Evolutionary conservation across 108 stramenopile genomes (phyloP).

Genomic region (Seminavis robusta): DNA sequence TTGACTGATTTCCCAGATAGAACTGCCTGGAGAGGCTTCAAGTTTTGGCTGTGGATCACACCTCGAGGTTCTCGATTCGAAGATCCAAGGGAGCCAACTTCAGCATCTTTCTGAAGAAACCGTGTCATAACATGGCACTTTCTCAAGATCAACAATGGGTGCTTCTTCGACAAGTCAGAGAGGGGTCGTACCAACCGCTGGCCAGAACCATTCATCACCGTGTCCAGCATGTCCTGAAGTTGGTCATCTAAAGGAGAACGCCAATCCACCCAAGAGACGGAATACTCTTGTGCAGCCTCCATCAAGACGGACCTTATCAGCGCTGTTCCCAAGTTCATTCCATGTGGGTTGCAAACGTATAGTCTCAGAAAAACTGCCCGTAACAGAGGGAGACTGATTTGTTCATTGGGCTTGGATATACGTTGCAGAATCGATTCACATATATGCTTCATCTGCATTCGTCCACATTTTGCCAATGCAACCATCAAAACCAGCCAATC

Average conservation of each 20-base stretch:
- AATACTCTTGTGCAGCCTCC: constrained; percentile 28
- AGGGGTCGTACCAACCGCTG: constrained; percentile 30
- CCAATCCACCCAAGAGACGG: constrained; percentile 36
- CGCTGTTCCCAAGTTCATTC: constrained; percentile 37
- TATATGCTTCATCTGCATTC: constrained; percentile 26
- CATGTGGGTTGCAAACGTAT: constrained; percentile 44
- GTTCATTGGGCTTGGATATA: constrained; percentile 10
- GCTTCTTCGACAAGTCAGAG: constrained; percentile 41
- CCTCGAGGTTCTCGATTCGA: constrained; percentile 21
- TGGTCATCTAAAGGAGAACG: constrained; percentile 50
- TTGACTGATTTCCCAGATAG: constrained; percentile 20
- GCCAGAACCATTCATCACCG: constrained; percentile 21
- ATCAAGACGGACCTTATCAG: constrained; percentile 37
- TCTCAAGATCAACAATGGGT: constrained; percentile 58
- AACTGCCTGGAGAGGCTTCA: constrained; percentile 19
- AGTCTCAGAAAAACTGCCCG: constrained; percentile 39
- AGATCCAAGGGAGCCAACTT: neutral
- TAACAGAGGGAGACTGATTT: neutral
- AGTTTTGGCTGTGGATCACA: constrained; percentile 18
- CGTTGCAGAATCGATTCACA: constrained; percentile 24
- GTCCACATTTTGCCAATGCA: constrained; percentile 27
- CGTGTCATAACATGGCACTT: constrained; percentile 30
- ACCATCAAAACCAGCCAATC: constrained; percentile 45
- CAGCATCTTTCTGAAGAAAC: constrained; percentile 54
- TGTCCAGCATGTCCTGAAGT: constrained; percentile 34